A percentile compares a stretch with the other conserved stretches of the same genome.
These are phyloP conservation scores for Isoetes engelmannii DNA, from an alignment of 83 land plant species.

Conservation along the genomic window DNA sequence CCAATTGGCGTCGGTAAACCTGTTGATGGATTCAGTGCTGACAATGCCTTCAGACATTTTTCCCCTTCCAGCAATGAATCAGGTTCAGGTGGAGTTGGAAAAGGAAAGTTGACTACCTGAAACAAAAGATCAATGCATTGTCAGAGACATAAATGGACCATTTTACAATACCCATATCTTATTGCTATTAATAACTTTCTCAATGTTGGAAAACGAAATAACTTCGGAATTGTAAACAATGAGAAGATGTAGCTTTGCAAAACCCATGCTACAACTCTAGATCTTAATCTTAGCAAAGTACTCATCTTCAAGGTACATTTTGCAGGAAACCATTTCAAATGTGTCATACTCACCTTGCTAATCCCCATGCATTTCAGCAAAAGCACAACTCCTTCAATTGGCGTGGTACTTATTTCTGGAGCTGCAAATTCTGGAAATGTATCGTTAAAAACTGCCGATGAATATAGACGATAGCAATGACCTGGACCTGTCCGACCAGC, in stretches of 20 bases:
- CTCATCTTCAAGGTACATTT: too few species aligned
- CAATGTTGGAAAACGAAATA: too few species aligned
- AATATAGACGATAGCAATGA: constrained; percentile 91
- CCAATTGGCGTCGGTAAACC: constrained; percentile 64
- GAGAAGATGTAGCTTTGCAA: too few species aligned
- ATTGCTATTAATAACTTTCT: too few species aligned
- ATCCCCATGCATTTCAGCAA: constrained; percentile 86
- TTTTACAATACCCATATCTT: too few species aligned
- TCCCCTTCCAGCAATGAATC: constrained; percentile 65
- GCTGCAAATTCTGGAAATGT: constrained; percentile 60
- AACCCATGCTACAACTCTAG: too few species aligned
- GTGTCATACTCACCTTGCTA: constrained; percentile 47
- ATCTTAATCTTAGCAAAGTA: too few species aligned
- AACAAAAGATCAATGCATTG: neutral
- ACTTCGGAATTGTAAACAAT: too few species aligned
- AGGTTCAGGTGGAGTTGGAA: constrained; percentile 74
- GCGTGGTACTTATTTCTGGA: constrained; percentile 71
- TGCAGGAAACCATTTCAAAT: neutral
- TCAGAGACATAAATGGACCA: too few species aligned
- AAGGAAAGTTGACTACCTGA: constrained; percentile 90
- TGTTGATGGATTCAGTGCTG: constrained; percentile 56
- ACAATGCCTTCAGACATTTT: constrained; percentile 62
- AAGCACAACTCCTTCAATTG: constrained; percentile 86
- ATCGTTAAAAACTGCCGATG: constrained; percentile 72
- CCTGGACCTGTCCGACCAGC: constrained; percentile 99